These are phyloP conservation scores for Aspergillus eucalypticola DNA, from an alignment of 2,329 filamentous ascomycete species.

Conservation along the genomic window DNA sequence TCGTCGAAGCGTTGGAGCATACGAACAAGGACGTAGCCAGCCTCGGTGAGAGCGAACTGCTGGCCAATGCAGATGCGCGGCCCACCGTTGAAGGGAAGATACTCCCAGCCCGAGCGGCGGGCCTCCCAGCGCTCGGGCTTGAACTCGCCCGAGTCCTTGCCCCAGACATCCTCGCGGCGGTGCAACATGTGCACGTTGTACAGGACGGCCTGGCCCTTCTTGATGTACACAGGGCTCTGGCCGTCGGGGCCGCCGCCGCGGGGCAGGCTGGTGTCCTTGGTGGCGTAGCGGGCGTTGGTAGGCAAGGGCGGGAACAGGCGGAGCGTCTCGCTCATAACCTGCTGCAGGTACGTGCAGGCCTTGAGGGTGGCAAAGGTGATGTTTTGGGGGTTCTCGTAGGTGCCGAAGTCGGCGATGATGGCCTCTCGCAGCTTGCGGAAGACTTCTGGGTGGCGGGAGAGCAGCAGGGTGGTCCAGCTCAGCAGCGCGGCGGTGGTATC, in stretches of 20 bases:
- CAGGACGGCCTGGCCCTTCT: slow-evolving; percentile 63
- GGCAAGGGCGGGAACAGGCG: slow-evolving; percentile 48
- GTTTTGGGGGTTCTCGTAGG: slow-evolving; percentile 13
- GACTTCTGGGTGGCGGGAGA: slow-evolving; percentile 21
- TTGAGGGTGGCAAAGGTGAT: slow-evolving; percentile 48
- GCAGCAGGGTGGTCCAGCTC: slow-evolving; percentile 36
- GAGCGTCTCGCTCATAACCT: slow-evolving; percentile 40
- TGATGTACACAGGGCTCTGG: slow-evolving; percentile 61
- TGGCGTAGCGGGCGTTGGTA: slow-evolving; percentile 41
- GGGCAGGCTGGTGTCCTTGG: slow-evolving; percentile 42
- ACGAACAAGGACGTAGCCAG: slow-evolving; percentile 35
- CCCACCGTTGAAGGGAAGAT: slow-evolving; percentile 36
- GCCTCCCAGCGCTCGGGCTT: slow-evolving; percentile 51
- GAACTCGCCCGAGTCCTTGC: slow-evolving; percentile 47
- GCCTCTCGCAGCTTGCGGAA: slow-evolving; percentile 19
- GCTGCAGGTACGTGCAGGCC: slow-evolving; percentile 40
- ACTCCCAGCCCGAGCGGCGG: slow-evolving; percentile 30
- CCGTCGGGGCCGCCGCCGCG: slow-evolving; percentile 61
- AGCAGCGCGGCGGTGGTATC: slow-evolving; percentile 46
- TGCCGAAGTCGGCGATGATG: slow-evolving; percentile 20
- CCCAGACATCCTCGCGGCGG: slow-evolving; percentile 56
- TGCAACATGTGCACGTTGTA: slow-evolving; percentile 74
- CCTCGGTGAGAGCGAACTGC: slow-evolving; percentile 40
- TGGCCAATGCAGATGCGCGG: slow-evolving; percentile 36
- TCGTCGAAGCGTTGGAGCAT: slow-evolving; percentile 35